Evolutionary conservation across 805 yeast species (phyloP).

Genomic region (Kuraishia piskuri): DNA sequence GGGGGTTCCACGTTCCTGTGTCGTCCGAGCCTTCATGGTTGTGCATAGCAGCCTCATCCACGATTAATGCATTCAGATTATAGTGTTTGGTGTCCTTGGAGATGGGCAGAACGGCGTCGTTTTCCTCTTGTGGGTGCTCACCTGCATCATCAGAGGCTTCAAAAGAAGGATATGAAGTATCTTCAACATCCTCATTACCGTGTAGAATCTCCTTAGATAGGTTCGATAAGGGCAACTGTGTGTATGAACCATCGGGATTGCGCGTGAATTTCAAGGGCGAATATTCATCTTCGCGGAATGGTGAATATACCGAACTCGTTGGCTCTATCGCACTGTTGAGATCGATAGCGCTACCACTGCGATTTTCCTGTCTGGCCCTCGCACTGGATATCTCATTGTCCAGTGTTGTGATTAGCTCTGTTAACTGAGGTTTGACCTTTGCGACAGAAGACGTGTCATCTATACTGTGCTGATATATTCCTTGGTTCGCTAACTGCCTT

Average conservation of each 20-base stretch:
- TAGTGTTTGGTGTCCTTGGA: neutral
- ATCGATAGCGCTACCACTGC: neutral
- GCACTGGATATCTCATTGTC: neutral
- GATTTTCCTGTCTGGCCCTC: neutral
- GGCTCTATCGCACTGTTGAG: neutral
- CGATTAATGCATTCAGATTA: neutral
- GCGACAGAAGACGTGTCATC: neutral
- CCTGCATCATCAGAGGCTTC: neutral
- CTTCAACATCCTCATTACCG: neutral
- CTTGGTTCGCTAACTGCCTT: neutral
- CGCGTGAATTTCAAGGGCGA: neutral
- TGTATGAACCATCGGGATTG: neutral
- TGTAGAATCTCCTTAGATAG: neutral
- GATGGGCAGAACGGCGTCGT: neutral
- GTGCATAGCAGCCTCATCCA: neutral
- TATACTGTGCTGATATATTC: neutral
- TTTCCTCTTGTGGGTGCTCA: neutral
- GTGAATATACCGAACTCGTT: neutral
- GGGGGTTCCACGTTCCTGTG: neutral
- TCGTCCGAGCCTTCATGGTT: neutral
- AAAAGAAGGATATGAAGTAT: neutral
- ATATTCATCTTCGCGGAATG: neutral
- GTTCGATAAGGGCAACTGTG: neutral
- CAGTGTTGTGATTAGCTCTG: neutral
- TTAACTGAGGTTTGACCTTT: neutral